Evolutionary conservation across 2,329 filamentous ascomycete genomes (phyloP), one percentile per base, ranked within the genome.

Genomic region (Pseudocercospora vitis): DNA sequence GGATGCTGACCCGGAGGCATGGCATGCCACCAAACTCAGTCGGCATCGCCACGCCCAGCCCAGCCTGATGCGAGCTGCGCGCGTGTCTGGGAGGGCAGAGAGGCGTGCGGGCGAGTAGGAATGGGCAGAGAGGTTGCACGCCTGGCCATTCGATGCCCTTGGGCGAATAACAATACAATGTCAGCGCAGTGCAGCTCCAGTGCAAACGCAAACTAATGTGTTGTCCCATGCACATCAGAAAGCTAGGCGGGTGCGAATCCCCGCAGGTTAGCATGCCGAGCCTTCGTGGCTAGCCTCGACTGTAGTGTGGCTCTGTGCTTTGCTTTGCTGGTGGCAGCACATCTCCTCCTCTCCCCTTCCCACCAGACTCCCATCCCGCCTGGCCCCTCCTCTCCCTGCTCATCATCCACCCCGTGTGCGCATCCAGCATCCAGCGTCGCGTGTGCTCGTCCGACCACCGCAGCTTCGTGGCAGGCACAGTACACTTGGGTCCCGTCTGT

Each of bases 1-100:
- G 37, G 19, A 40, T 40, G 37, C 37, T 40, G 18, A 40, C 19
- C 18, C 35, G 35, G 35, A 39, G n/a, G 35, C 19, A 19, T 39
- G 16, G 35, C 35, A 21, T 29, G 26, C 26, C 26, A 21, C 35
- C 21, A 11, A 40, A 40, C 16, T 40, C 37, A 12, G 37, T 40
- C 37, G 18, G 18, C 37, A 19, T 24, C 8, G 16, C 37, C 18
- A 40, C 37, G 37, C 37, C 37, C 18, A 40, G 37, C 18, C 37
- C 23, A 40, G 37, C 18, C 37, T 40, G 18, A 40, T 23, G 18
- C 18, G 23, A 19, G 37, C 16, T 40, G 18, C 37, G 37, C 16
- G 26, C n/a, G n/a, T n/a, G n/a, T n/a, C n/a, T n/a, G n/a, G n/a
- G n/a, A n/a, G 31, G 5, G 31, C 5, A 35, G 7, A 14, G 7